Percentiles rank a stretch among this genome's conserved stretches.
phyloP scores from a whole-genome alignment of 192 early-diverging fungal genomes.

The Thamnidium elegans region DNA sequence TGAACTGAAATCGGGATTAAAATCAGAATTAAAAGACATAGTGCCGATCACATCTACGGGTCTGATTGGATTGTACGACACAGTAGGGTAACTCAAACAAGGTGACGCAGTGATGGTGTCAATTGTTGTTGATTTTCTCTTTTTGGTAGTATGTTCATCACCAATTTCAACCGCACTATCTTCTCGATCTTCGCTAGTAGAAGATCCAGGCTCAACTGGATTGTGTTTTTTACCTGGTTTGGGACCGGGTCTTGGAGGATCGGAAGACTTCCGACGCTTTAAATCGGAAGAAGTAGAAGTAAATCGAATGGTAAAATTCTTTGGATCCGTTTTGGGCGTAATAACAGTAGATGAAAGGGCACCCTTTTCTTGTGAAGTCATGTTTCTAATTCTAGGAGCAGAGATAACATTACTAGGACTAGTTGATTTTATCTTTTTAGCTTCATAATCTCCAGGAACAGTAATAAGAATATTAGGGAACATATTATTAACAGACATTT shows the following conservation, averaged over 20 bases:
- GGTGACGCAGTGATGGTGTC: no score
- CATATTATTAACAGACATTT: not conserved
- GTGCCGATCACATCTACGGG: not conserved
- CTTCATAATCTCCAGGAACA: slow-evolving; percentile 7
- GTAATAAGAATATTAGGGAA: slow-evolving; percentile 5
- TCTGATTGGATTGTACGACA: not conserved
- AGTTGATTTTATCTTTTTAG: not conserved
- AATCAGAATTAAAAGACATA: no score
- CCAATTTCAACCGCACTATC: not conserved
- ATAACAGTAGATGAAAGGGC: not conserved
- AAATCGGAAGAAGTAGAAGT: not conserved
- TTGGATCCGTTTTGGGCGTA: not conserved
- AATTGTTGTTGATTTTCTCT: not conserved
- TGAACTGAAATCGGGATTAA: not conserved
- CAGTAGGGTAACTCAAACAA: no score
- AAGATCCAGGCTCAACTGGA: no score
- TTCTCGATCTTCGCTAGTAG: not conserved
- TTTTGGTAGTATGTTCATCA: slow-evolving; percentile 3
- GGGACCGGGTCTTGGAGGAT: no score
- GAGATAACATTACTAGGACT: not conserved
- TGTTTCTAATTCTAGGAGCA: slow-evolving; percentile 13
- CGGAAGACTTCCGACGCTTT: not conserved
- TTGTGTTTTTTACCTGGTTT: no score
- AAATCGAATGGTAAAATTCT: not conserved
- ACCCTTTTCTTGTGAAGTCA: not conserved